Percentiles rank a stretch among this genome's conserved stretches.
phyloP scores from a whole-genome alignment of 1,284 basidiomycete species.

The Testicularia cyperi region DNA sequence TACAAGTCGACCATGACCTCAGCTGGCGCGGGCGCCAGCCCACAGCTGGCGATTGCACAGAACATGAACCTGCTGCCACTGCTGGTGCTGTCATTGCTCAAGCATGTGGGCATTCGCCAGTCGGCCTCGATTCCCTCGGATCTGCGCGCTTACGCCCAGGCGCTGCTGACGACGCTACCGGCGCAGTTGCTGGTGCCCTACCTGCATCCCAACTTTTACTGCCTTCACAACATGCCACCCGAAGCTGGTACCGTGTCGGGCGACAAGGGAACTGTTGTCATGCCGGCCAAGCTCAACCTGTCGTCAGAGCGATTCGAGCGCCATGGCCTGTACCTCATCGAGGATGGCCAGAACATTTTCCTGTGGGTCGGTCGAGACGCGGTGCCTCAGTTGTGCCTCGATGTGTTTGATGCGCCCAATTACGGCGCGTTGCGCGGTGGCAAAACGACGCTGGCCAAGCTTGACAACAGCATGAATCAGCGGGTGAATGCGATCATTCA shows the following conservation, averaged over 20 bases:
- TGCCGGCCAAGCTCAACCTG: slow-evolving; percentile 84
- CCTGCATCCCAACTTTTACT: slow-evolving; percentile 91
- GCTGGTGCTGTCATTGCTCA: slow-evolving; percentile 82
- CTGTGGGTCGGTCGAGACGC: slow-evolving; percentile 96
- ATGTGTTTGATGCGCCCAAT: slow-evolving; percentile 87
- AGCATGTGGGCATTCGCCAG: slow-evolving; percentile 93
- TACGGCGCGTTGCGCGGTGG: slow-evolving; percentile 88
- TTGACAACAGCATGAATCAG: slow-evolving; percentile 91
- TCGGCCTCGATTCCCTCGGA: slow-evolving; percentile 95
- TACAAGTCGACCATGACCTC: slow-evolving; percentile 98
- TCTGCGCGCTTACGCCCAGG: slow-evolving; percentile 90
- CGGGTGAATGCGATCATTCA: slow-evolving; percentile 89
- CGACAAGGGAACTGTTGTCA: slow-evolving; percentile 64
- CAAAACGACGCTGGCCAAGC: slow-evolving; percentile 83
- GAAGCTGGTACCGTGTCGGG: slow-evolving; percentile 67
- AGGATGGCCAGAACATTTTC: slow-evolving; percentile 97
- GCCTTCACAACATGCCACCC: slow-evolving; percentile 91
- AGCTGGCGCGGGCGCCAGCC: slow-evolving; percentile 84
- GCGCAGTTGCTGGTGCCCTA: slow-evolving; percentile 88
- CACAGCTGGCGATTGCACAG: slow-evolving; percentile 86
- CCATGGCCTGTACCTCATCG: slow-evolving; percentile 93
- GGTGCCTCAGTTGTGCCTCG: slow-evolving; percentile 86
- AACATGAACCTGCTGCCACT: slow-evolving; percentile 94
- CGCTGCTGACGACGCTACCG: slow-evolving; percentile 85
- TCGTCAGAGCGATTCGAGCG: slow-evolving; percentile 91